Percentiles rank a stretch among this genome's conserved stretches.
Evolutionary conservation across 371 early-diverging fungal genomes (phyloP).

Genomic region (Actinomortierella wolfii): DNA sequence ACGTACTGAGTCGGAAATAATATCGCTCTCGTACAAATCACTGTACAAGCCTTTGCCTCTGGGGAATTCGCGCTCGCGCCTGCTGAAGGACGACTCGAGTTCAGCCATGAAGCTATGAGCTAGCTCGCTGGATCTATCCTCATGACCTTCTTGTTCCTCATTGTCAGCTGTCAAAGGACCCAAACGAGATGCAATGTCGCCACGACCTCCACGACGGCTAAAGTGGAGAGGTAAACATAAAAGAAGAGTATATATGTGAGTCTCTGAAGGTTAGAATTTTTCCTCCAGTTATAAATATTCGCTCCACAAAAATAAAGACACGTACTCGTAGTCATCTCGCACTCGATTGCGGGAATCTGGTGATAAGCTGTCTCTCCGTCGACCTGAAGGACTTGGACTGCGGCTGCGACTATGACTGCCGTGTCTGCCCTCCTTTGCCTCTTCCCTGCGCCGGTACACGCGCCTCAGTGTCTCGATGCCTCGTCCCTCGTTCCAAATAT

Average conservation of each 20-base stretch:
- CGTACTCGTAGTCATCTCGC: too few species aligned
- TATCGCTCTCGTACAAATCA: conserved; percentile 36
- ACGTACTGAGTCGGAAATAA: too few species aligned
- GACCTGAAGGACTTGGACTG: too few species aligned
- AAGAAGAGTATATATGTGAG: neutral
- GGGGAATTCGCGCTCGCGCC: conserved; percentile 32
- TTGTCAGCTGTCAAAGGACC: conserved; percentile 13
- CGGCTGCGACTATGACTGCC: too few species aligned
- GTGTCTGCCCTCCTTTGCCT: conserved; percentile 1
- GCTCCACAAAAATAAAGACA: too few species aligned
- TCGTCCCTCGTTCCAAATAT: conserved; percentile 35
- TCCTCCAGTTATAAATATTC: too few species aligned
- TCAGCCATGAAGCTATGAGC: conserved; percentile 30
- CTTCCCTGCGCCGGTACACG: conserved; percentile 26
- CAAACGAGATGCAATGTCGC: conserved; percentile 35
- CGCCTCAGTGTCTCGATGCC: conserved; percentile 30
- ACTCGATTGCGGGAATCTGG: too few species aligned
- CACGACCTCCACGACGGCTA: conserved; percentile 40
- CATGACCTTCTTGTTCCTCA: neutral
- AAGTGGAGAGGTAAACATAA: neutral
- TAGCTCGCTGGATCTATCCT: conserved; percentile 16
- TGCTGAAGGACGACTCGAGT: conserved; percentile 33
- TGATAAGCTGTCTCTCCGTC: too few species aligned
- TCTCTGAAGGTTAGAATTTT: too few species aligned
- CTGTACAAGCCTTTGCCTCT: conserved; percentile 33